Base-by-base conservation (phyloP, 805 yeast genomes). In the Starmerella stellata region DNA sequence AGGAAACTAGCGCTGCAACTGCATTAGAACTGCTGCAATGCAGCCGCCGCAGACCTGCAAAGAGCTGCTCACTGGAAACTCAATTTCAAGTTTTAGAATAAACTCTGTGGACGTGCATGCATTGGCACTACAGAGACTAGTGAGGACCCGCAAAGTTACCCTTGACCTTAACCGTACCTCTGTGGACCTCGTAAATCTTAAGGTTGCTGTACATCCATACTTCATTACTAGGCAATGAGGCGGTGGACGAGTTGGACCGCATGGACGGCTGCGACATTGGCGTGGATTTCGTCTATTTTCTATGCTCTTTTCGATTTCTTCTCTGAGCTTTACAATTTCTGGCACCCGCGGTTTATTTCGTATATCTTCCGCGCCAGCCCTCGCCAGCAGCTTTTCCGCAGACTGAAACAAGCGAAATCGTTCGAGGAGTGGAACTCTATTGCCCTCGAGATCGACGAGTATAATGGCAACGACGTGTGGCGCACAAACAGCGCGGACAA, bases 401-500 rank as follows among this genome's bases (percentile, higher is more conserved):
- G 47, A 23, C 52, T 58, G 25, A 42, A 41, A 11, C 59, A 58
- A 17, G 75, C 77, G 16, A 61, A 64, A 32, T 65, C 68, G 16
- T 79, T 72, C 54, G 70, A 66, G 30, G 87, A 79, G 41, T 87
- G 93, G 87, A 74, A 56, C 44, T 52, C 46, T 9, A 44, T 48
- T 8, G 62, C 70, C 0, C 65, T 64, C 30, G 46, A 58, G 29
- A 67, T 71, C 30, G 74, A 72, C 38, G 45, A 47, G 13, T 39
- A 48, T 1, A 42, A 54, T 18, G 60, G 63, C 11, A 60, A 61
- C 43, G 65, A 61, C 38, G 34, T 74, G 52, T 59, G 67, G 65
- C 65, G 95, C 42, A 79, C 81, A 45, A 81, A 83, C 53, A 82
- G 85, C 47, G 72, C 75, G 23, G 76, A 87, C 28, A 68, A 68